Percentiles rank a stretch among this genome's conserved stretches.
These are phyloP conservation scores for Linanthus parryae DNA, from an alignment of 148 eudicot genomes.

Conservation along the genomic window DNA sequence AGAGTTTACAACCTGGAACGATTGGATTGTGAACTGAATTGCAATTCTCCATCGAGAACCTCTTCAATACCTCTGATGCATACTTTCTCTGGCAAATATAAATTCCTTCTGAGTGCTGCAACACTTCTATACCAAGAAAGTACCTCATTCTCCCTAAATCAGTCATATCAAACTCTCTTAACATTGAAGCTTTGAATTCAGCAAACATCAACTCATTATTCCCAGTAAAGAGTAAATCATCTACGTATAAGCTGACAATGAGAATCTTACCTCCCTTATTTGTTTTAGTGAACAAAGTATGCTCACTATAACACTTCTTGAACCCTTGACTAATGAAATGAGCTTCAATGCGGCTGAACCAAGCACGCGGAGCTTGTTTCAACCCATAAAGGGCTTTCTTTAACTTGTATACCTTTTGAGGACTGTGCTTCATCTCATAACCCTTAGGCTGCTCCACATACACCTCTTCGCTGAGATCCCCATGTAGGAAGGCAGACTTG, in stretches of 20 bases:
- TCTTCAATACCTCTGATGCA: neutral
- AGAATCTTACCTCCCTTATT: constrained; percentile 6
- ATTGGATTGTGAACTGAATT: too few species aligned
- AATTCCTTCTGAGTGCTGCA: too few species aligned
- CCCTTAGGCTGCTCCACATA: constrained; percentile 7
- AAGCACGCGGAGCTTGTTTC: constrained; percentile 14
- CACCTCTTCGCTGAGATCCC: neutral
- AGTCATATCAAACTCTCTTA: constrained; percentile 8
- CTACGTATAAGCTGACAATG: constrained; percentile 11
- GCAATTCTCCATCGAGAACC: neutral
- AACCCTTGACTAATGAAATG: constrained; percentile 8
- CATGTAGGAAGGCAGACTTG: constrained; percentile 8
- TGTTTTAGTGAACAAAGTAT: constrained; percentile 1
- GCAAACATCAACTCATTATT: neutral
- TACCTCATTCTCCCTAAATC: constrained; percentile 1
- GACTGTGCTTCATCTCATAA: neutral
- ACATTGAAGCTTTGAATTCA: neutral
- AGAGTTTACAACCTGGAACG: neutral
- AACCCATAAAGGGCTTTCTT: constrained; percentile 10
- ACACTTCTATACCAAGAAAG: neutral
- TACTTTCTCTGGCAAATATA: neutral
- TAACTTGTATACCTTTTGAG: constrained; percentile 3
- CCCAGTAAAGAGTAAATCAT: constrained; percentile 10
- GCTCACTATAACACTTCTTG: constrained; percentile 6
- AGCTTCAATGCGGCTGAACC: constrained; percentile 14